Percentiles rank a stretch among this genome's conserved stretches.
Conservation (phyloP, 495 filamentous ascomycete species). For the Bacidia rubella region DNA sequence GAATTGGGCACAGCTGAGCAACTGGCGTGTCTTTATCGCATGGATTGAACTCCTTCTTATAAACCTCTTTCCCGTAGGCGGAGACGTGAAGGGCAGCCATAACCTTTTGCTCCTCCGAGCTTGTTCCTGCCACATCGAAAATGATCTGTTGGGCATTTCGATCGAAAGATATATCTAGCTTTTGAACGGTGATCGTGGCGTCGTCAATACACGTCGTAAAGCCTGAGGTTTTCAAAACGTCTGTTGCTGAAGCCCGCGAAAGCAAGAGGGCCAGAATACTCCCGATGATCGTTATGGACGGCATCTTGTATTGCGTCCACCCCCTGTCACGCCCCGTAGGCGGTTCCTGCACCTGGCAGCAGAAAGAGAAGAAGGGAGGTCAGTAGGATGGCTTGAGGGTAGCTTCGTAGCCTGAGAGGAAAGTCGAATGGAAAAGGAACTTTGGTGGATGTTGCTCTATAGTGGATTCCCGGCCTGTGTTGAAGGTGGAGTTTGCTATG, state of each 20-base stretch:
- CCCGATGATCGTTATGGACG: background rate
- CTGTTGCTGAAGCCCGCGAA: conserved; percentile 37
- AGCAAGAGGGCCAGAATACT: conserved; percentile 23
- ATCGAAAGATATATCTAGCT: conserved; percentile 68
- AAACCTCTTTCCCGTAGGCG: conserved; percentile 78
- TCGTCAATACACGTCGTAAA: conserved; percentile 61
- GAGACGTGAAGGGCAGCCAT: conserved; percentile 63
- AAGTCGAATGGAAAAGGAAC: no score
- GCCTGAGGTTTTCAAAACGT: conserved; percentile 67
- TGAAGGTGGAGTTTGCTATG: no score
- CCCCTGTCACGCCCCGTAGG: background rate
- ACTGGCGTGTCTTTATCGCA: conserved; percentile 55
- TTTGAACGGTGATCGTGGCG: conserved; percentile 55
- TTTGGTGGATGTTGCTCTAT: no score
- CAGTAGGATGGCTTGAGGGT: no score
- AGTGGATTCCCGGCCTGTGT: no score
- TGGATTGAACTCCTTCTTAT: conserved; percentile 69
- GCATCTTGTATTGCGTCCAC: background rate
- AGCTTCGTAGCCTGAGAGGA: no score
- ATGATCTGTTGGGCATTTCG: conserved; percentile 52
- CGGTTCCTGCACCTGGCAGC: background rate
- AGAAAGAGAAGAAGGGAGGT: background rate
- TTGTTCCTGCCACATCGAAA: conserved; percentile 78
- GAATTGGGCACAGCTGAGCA: conserved; percentile 70
- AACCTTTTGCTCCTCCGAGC: conserved; percentile 62